Conservation (phyloP, 805 yeast genomes). For the Wickerhamiella shivajii region DNA sequence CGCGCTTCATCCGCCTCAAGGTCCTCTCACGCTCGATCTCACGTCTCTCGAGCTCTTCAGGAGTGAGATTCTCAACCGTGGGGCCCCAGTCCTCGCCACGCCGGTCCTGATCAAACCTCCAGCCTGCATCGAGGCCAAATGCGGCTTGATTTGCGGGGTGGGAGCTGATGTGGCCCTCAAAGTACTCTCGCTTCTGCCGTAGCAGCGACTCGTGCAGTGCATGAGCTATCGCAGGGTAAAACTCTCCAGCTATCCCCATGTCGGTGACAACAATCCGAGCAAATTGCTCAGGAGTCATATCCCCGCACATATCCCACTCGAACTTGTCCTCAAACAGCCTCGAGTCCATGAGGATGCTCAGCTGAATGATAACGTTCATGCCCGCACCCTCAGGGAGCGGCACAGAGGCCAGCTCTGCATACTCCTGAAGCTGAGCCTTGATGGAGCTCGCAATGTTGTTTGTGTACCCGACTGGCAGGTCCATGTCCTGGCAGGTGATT, state of each 20-base stretch:
- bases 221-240: conserved; percentile 77
- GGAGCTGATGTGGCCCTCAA: conserved; percentile 48
- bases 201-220: conserved; percentile 68
- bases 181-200: conserved; percentile 64
- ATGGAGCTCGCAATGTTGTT: conserved; percentile 60
- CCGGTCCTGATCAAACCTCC: conserved; percentile 58
- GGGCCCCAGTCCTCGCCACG: conserved; percentile 82
- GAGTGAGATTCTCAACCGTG: conserved; percentile 66
- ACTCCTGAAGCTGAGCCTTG: conserved; percentile 67
- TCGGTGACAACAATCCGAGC: conserved; percentile 73
- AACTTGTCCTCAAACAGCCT: conserved; percentile 79
- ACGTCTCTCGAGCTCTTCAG: conserved; percentile 86
- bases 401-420: conserved; percentile 44
- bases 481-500: conserved; percentile 69
- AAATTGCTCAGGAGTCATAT: conserved; percentile 66
- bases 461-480: conserved; percentile 46
- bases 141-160: conserved; percentile 45
- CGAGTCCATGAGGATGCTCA: conserved; percentile 71
- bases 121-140: conserved; percentile 46
- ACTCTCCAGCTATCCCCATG: conserved; percentile 71
- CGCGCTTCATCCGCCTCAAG: conserved; percentile 82
- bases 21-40: conserved; percentile 92
- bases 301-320: conserved; percentile 68
- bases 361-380: conserved; percentile 62
- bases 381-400: conserved; percentile 53